phyloP scores from a whole-genome alignment of 2,329 filamentous ascomycete genomes.

The Microsporum audouinii region DNA sequence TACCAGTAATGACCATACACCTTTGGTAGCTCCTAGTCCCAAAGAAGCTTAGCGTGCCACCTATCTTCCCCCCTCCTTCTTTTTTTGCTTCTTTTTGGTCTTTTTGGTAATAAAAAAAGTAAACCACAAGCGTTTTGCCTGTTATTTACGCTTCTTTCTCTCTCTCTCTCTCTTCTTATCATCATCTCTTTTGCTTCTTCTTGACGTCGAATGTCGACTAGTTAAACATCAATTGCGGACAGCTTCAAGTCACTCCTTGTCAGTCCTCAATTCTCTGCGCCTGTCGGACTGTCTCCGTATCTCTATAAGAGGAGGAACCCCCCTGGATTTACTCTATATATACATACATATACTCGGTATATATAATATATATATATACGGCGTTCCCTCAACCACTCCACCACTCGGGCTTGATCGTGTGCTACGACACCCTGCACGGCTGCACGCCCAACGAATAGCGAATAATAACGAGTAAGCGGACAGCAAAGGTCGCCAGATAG shows the following conservation, averaged over 20 bases:
- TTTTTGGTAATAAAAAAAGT: too few relatives aligned
- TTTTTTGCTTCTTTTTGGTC: background rate
- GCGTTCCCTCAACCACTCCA: background rate
- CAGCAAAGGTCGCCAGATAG: background rate
- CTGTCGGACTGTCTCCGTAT: background rate
- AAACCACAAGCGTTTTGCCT: too few relatives aligned
- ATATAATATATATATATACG: background rate
- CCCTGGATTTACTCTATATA: background rate
- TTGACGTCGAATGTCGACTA: background rate
- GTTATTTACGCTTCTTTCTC: too few relatives aligned
- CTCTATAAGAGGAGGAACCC: background rate
- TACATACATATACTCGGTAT: background rate
- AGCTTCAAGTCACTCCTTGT: background rate
- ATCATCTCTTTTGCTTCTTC: background rate
- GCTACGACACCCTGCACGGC: background rate
- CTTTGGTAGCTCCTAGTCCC: background rate
- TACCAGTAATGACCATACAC: background rate
- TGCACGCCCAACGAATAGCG: constrained; percentile 3
- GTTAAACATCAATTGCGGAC: background rate
- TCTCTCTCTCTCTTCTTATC: too few relatives aligned
- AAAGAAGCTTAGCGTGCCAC: background rate
- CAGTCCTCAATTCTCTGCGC: background rate
- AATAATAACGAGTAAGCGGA: background rate
- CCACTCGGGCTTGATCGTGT: constrained; percentile 2
- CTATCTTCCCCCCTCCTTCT: background rate